Evolutionary conservation across 1,284 basidiomycete genomes (phyloP).

Genomic region (Fistulina hepatica): DNA sequence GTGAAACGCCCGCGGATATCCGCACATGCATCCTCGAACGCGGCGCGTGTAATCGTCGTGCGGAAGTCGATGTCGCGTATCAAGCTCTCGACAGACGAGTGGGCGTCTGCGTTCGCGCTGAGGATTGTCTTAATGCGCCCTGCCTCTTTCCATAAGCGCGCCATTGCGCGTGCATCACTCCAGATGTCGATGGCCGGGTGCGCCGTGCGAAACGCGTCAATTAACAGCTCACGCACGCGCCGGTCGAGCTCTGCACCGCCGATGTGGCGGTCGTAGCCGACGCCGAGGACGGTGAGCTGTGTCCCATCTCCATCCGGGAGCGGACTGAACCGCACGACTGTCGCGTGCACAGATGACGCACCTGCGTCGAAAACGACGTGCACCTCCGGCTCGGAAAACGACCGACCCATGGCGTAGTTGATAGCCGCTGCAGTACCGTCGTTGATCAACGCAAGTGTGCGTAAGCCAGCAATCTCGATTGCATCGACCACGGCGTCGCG

Average conservation of each 20-base stretch:
- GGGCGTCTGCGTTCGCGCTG: conserved; percentile 83
- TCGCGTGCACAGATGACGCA: conserved; percentile 79
- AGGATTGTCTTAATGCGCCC: conserved; percentile 86
- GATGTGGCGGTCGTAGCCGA: conserved; percentile 70
- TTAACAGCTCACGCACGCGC: conserved; percentile 73
- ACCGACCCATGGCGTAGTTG: conserved; percentile 94
- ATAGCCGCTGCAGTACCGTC: conserved; percentile 90
- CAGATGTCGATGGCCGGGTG: conserved; percentile 53
- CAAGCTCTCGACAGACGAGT: conserved; percentile 73
- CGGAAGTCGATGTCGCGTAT: conserved; percentile 89
- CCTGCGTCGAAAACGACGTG: conserved; percentile 95
- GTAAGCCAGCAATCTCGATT: conserved; percentile 81
- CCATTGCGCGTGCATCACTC: conserved; percentile 78
- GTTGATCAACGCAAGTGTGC: conserved; percentile 76
- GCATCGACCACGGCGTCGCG: conserved; percentile 86
- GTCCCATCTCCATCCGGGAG: conserved; percentile 46
- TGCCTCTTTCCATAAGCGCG: conserved; percentile 91
- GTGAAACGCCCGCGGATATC: conserved; percentile 57
- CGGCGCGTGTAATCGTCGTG: conserved; percentile 61
- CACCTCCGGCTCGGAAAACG: conserved; percentile 72
- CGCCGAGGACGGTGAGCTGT: conserved; percentile 65
- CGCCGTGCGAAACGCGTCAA: conserved; percentile 65
- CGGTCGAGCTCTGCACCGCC: conserved; percentile 83
- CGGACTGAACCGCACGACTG: conserved; percentile 74
- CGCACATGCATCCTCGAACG: conserved; percentile 65